These are phyloP conservation scores for Aspergillus sp. DNA, from an alignment of 2,329 filamentous ascomycete species.

Conservation along the genomic window DNA sequence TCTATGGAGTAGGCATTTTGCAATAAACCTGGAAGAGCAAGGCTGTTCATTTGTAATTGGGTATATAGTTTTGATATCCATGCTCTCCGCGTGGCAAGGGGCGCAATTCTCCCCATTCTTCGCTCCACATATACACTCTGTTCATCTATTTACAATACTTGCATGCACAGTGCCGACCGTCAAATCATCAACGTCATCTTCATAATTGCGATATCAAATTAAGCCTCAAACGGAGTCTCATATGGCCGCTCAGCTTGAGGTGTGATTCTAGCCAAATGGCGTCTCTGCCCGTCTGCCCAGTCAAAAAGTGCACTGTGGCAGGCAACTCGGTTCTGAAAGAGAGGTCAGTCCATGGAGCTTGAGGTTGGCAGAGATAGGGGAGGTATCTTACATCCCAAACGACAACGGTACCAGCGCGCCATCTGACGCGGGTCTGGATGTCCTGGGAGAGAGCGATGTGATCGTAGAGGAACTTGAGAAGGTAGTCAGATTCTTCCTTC, in stretches of 20 bases:
- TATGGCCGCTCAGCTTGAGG: slow-evolving; percentile 77
- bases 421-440: slow-evolving; percentile 72
- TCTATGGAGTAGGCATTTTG: background rate
- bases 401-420: slow-evolving; percentile 77
- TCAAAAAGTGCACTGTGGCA: slow-evolving; percentile 77
- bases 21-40: background rate
- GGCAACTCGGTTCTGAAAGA: slow-evolving; percentile 66
- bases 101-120: background rate
- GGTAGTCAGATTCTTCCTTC: slow-evolving; percentile 78
- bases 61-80: background rate
- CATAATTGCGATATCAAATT: background rate
- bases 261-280: slow-evolving; percentile 79
- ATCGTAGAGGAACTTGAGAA: slow-evolving; percentile 75
- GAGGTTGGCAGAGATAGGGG: background rate
- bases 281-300: slow-evolving; percentile 75
- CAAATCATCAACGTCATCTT: background rate
- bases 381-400: slow-evolving; percentile 67
- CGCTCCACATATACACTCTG: background rate
- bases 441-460: slow-evolving; percentile 72
- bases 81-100: background rate
- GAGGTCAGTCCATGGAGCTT: background rate
- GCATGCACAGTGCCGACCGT: background rate
- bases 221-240: slow-evolving; percentile 62
- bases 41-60: background rate
- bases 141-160: background rate